Evolutionary conservation across 2,329 filamentous ascomycete species (phyloP).

Genomic region (Metarhizium humberi): DNA sequence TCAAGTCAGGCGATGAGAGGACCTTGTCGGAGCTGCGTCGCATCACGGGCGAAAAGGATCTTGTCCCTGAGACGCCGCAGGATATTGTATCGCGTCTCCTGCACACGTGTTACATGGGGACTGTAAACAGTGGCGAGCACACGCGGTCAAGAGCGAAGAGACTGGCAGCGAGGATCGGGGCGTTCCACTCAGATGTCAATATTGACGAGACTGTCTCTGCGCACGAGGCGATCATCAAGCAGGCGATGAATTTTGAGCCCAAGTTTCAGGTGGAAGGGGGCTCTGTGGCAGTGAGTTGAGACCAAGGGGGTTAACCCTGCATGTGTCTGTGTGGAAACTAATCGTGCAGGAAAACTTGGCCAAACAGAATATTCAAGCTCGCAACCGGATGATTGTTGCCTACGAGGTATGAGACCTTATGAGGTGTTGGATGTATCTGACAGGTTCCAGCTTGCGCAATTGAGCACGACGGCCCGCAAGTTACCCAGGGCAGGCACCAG

Average conservation of each 20-base stretch:
- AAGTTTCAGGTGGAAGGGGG: constrained; percentile 26
- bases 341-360: constrained; percentile 43
- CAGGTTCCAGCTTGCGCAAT: constrained; percentile 41
- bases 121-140: constrained; percentile 52
- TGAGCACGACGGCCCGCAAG: constrained; percentile 49
- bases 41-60: constrained; percentile 24
- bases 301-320: not conserved
- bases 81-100: constrained; percentile 38
- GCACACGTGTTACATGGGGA: constrained; percentile 51
- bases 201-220: constrained; percentile 50
- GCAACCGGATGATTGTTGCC: constrained; percentile 53
- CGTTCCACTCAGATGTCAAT: constrained; percentile 63
- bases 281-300: constrained; percentile 21
- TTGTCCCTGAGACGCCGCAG: constrained; percentile 41
- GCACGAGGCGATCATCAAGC: constrained; percentile 27
- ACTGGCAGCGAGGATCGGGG: constrained; percentile 53
- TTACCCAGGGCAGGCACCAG: constrained; percentile 41
- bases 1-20: constrained; percentile 25
- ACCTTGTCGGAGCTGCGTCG: constrained; percentile 17
- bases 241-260: constrained; percentile 18
- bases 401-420: constrained; percentile 27
- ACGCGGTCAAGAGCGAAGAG: constrained; percentile 57
- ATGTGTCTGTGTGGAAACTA: not conserved
- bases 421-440: no score
- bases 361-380: constrained; percentile 60